These are phyloP conservation scores for Mrakia hoshinonis DNA, from an alignment of 768 basidiomycete genomes.

Conservation along the genomic window DNA sequence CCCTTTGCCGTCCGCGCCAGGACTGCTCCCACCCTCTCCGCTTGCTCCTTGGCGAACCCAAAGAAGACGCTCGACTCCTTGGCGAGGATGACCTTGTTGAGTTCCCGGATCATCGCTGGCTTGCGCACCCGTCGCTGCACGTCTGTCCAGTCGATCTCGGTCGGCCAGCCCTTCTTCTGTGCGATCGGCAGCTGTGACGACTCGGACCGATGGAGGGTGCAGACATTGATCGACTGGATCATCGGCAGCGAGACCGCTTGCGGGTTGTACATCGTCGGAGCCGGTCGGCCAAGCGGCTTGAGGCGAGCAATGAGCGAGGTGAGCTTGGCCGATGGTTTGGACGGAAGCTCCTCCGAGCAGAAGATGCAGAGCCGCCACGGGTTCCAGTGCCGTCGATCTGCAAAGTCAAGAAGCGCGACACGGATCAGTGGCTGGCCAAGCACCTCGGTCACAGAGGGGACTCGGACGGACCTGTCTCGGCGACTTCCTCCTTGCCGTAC, in stretches of 20 bases:
- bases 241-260: slow-evolving; percentile 19
- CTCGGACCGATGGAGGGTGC: slow-evolving; percentile 21
- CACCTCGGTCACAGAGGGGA: not conserved
- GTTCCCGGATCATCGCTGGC: not conserved
- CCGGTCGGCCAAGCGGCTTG: not conserved
- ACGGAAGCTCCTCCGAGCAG: slow-evolving; percentile 24
- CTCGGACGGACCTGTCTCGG: not conserved
- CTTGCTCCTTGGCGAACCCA: slow-evolving; percentile 18
- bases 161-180: slow-evolving; percentile 2
- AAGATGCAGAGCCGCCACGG: slow-evolving; percentile 18
- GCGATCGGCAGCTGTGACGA: slow-evolving; percentile 4
- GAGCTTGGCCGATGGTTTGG: slow-evolving; percentile 6
- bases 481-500: not conserved
- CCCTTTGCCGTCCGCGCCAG: slow-evolving; percentile 11
- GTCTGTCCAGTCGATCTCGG: slow-evolving; percentile 7
- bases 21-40: not conserved
- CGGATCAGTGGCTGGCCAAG: not conserved
- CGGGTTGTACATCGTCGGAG: slow-evolving; percentile 22
- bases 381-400: not conserved
- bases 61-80: slow-evolving; percentile 16
- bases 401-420: not conserved
- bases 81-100: not conserved
- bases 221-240: slow-evolving; percentile 18
- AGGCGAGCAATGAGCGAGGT: not conserved
- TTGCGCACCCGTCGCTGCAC: not conserved